A percentile compares a stretch with the other conserved stretches of the same genome.
Conservation (phyloP, 2,329 filamentous ascomycete genomes). For the Aspergillus melleus region DNA sequence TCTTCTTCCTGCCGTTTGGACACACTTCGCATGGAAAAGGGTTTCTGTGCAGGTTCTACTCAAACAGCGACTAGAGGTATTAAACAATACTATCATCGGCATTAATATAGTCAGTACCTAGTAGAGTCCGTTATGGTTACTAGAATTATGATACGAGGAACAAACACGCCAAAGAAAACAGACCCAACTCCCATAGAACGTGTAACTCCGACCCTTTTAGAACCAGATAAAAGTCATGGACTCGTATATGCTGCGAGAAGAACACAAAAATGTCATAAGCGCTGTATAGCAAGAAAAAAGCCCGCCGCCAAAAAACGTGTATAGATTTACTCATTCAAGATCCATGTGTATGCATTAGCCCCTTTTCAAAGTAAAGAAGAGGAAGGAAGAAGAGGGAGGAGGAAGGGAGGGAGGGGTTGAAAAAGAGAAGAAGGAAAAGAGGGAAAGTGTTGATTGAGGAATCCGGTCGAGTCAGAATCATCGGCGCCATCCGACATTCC, state of each 20-base stretch:
- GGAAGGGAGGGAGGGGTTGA: no score
- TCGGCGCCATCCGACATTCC: conserved; percentile 65
- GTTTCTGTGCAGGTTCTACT: neutral
- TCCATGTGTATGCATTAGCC: neutral
- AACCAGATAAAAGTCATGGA: neutral
- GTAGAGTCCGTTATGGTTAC: neutral
- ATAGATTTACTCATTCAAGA: neutral
- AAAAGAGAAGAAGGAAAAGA: no score
- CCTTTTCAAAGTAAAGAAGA: neutral
- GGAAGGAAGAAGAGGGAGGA: no score
- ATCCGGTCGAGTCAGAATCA: conserved; percentile 31
- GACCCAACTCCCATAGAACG: neutral
- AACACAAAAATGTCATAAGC: neutral
- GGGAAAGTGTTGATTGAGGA: neutral
- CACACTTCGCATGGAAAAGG: no score
- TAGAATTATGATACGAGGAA: neutral
- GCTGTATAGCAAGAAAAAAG: neutral
- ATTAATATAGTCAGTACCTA: neutral
- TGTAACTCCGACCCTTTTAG: neutral
- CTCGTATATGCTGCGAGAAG: neutral
- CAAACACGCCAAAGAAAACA: neutral
- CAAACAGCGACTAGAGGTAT: neutral
- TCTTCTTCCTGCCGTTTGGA: no score
- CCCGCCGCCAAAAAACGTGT: neutral
- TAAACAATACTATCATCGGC: neutral